These are phyloP conservation scores for Jamesozyma gamospora DNA, from an alignment of 805 yeast species.

Conservation along the genomic window DNA sequence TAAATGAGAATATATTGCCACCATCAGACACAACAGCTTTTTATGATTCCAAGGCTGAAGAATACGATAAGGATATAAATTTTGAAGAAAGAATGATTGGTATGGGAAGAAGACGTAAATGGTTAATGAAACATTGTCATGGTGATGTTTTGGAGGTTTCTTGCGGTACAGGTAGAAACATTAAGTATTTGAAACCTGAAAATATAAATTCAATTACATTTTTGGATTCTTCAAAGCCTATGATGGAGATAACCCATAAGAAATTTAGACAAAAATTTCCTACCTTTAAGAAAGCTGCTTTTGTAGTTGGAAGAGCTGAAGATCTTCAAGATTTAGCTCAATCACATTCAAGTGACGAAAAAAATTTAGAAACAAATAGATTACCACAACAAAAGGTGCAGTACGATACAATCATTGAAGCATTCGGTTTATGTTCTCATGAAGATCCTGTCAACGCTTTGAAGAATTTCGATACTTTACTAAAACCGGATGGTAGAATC, in stretches of 20 bases:
- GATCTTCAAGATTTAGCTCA: constrained; percentile 54
- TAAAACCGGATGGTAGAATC: constrained; percentile 86
- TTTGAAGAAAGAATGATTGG: constrained; percentile 37
- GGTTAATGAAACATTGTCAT: constrained; percentile 64
- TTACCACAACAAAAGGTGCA: constrained; percentile 32
- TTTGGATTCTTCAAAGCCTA: constrained; percentile 71
- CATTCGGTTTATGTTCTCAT: constrained; percentile 94
- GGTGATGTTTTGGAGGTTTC: constrained; percentile 95
- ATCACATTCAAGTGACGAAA: constrained; percentile 16
- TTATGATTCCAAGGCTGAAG: constrained; percentile 67
- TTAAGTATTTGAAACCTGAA: constrained; percentile 57
- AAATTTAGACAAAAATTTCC: constrained; percentile 67
- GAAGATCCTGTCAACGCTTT: constrained; percentile 83
- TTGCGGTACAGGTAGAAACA: constrained; percentile 92
- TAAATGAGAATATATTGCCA: constrained; percentile 41
- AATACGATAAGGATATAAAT: constrained; percentile 72
- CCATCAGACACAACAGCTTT: constrained; percentile 74
- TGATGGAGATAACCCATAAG: constrained; percentile 72
- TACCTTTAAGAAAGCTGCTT: constrained; percentile 60
- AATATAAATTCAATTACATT: constrained; percentile 66
- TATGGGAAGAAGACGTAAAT: constrained; percentile 54
- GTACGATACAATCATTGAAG: constrained; percentile 87
- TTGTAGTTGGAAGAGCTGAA: constrained; percentile 86
- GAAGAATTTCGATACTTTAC: constrained; percentile 55
- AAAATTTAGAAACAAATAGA: constrained; percentile 8